phyloP scores from a whole-genome alignment of 1,284 basidiomycete species.

The Bjerkandera adusta region DNA sequence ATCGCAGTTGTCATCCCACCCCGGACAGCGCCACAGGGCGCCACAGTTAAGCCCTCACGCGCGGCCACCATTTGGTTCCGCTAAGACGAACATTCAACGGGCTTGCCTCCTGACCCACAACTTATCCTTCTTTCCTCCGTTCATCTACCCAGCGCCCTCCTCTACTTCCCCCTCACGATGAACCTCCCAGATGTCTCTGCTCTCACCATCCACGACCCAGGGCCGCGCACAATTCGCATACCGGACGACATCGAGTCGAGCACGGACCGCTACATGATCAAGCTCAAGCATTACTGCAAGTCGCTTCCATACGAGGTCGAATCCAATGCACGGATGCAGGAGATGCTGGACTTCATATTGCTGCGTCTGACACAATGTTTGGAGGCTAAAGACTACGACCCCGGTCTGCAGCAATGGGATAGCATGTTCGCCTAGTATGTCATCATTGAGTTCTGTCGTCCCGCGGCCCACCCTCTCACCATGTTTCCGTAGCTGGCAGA shows the following conservation, averaged over 20 bases:
- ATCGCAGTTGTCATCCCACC: no score
- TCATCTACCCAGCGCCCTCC: constrained; percentile 9
- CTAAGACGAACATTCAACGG: no score
- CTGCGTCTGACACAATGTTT: constrained; percentile 70
- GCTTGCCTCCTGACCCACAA: constrained; percentile 1
- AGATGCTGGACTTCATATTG: constrained; percentile 77
- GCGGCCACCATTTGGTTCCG: constrained; percentile 1
- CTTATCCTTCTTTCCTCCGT: constrained; percentile 1
- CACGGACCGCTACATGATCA: constrained; percentile 49
- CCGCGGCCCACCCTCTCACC: no score
- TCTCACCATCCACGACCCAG: constrained; percentile 43
- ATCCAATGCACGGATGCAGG: constrained; percentile 76
- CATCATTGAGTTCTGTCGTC: constrained; percentile 16
- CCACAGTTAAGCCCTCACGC: constrained; percentile 5
- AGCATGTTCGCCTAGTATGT: constrained; percentile 73
- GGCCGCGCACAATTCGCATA: constrained; percentile 17
- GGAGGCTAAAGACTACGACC: constrained; percentile 78
- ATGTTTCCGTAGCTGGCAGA: constrained; percentile 58
- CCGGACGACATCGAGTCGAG: constrained; percentile 29
- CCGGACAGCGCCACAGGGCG: no score
- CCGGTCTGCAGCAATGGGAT: constrained; percentile 78
- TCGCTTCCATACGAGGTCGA: constrained; percentile 84
- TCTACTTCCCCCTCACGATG: constrained; percentile 33
- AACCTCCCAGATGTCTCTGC: constrained; percentile 47
- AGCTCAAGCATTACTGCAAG: constrained; percentile 57